A percentile compares a stretch with the other conserved stretches of the same genome.
Evolutionary conservation across 306 rosid genomes (phyloP).

Genomic region (Mucuna pruriens): DNA sequence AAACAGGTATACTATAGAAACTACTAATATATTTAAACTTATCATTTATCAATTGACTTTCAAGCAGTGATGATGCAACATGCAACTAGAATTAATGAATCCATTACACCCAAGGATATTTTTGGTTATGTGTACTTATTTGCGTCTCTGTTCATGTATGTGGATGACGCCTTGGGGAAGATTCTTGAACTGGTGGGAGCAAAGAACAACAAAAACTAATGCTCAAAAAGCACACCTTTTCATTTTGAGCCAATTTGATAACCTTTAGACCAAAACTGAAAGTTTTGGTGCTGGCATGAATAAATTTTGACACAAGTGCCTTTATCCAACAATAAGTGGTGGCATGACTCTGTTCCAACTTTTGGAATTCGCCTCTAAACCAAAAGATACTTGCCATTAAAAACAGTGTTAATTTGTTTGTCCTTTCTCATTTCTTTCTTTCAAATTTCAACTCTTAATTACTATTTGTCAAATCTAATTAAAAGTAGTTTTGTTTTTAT

Average conservation of each 20-base stretch:
- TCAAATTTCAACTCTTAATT: not conserved
- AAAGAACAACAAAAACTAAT: not conserved
- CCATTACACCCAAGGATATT: not conserved
- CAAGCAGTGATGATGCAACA: too few species aligned
- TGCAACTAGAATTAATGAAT: too few species aligned
- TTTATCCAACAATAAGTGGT: constrained; percentile 43
- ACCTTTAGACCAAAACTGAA: not conserved
- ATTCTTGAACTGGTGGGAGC: not conserved
- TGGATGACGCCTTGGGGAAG: not conserved
- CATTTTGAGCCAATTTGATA: not conserved
- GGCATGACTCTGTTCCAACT: constrained; percentile 33
- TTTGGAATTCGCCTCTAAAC: not conserved
- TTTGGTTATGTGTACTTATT: not conserved
- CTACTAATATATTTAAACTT: too few species aligned
- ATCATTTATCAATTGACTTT: too few species aligned
- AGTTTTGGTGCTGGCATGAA: not conserved
- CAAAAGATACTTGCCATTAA: not conserved
- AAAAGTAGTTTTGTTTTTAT: not conserved
- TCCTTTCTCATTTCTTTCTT: not conserved
- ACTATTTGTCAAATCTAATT: not conserved
- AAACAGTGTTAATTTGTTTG: not conserved
- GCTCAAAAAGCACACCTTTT: not conserved
- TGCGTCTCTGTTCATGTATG: not conserved
- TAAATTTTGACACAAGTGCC: not conserved
- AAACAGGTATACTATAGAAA: too few species aligned